phyloP scores from a whole-genome alignment of 345 rosid species.

The Euphorbia pulcherrima region DNA sequence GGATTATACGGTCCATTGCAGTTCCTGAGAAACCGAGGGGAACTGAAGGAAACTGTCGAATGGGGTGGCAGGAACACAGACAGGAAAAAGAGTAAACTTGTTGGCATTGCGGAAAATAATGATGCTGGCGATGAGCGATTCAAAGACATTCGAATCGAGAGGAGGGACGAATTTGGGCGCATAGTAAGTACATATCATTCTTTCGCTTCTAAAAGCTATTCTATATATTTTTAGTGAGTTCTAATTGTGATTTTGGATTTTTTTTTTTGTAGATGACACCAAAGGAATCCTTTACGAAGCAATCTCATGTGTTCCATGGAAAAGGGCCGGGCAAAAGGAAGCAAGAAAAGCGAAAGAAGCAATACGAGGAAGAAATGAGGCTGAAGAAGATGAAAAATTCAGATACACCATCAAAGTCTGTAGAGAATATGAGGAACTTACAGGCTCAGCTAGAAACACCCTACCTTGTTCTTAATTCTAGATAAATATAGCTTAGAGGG shows the following conservation, averaged over 20 bases:
- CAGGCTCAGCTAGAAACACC: slow-evolving; percentile 83
- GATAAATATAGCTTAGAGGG: too few relatives aligned
- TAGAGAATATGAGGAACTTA: slow-evolving; percentile 92
- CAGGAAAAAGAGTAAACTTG: slow-evolving; percentile 96
- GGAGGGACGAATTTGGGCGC: slow-evolving; percentile 95
- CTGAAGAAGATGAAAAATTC: slow-evolving; percentile 97
- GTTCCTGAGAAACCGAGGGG: slow-evolving; percentile 86
- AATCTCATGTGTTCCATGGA: slow-evolving; percentile 95
- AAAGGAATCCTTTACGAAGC: slow-evolving; percentile 74
- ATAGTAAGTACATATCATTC: slow-evolving; percentile 53
- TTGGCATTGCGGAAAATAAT: slow-evolving; percentile 58
- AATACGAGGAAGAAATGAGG: slow-evolving; percentile 83
- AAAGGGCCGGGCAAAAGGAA: slow-evolving; percentile 98
- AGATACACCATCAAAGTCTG: slow-evolving; percentile 89
- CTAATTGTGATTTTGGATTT: background rate
- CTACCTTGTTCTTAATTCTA: slow-evolving; percentile 91
- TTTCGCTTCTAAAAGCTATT: background rate
- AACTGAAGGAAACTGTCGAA: slow-evolving; percentile 78
- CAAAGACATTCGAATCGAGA: slow-evolving; percentile 76
- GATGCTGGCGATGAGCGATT: slow-evolving; percentile 37
- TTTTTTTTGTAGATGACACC: slow-evolving; percentile 66
- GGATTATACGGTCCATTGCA: slow-evolving; percentile 83
- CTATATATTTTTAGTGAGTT: background rate
- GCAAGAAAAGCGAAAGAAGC: slow-evolving; percentile 94
- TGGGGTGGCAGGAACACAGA: slow-evolving; percentile 99